A percentile compares a stretch with the other conserved stretches of the same genome.
phyloP scores from a whole-genome alignment of 805 yeast genomes.

The Metschnikowia chrysomelidarum region DNA sequence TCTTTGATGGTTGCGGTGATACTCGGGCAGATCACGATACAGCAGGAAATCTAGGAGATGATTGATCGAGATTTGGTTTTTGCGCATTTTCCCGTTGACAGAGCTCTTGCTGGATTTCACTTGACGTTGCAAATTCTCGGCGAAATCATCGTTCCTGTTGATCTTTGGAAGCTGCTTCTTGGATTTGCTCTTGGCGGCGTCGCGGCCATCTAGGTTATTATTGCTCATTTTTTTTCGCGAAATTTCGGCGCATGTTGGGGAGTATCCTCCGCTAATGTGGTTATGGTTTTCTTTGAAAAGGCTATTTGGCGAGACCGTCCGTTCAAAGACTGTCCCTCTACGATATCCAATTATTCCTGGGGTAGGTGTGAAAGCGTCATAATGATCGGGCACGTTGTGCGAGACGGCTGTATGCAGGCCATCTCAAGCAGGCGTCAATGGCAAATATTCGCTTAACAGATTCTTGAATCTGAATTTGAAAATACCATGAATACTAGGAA shows the following conservation, averaged over 20 bases:
- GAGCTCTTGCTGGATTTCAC: slow-evolving; percentile 7
- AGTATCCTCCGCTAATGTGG: slow-evolving; percentile 6
- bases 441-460: too few species aligned
- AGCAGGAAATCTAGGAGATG: slow-evolving; percentile 61
- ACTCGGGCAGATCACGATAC: slow-evolving; percentile 40
- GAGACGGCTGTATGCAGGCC: too few species aligned
- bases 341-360: too few species aligned
- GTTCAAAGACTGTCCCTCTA: too few species aligned
- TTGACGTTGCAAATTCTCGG: slow-evolving; percentile 10
- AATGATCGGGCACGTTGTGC: too few species aligned
- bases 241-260: slow-evolving; percentile 11
- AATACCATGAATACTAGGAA: too few species aligned
- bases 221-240: slow-evolving; percentile 13
- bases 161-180: slow-evolving; percentile 4
- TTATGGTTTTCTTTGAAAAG: too few species aligned
- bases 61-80: slow-evolving; percentile 46
- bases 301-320: too few species aligned
- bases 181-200: slow-evolving; percentile 1
- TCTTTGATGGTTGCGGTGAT: slow-evolving; percentile 22
- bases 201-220: slow-evolving; percentile 7
- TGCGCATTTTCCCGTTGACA: slow-evolving; percentile 6
- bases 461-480: too few species aligned
- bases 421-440: too few species aligned
- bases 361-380: too few species aligned
- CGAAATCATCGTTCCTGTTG: slow-evolving; percentile 8